phyloP scores from a whole-genome alignment of 1,139 yeast genomes.

The Candida sanyaensis region DNA sequence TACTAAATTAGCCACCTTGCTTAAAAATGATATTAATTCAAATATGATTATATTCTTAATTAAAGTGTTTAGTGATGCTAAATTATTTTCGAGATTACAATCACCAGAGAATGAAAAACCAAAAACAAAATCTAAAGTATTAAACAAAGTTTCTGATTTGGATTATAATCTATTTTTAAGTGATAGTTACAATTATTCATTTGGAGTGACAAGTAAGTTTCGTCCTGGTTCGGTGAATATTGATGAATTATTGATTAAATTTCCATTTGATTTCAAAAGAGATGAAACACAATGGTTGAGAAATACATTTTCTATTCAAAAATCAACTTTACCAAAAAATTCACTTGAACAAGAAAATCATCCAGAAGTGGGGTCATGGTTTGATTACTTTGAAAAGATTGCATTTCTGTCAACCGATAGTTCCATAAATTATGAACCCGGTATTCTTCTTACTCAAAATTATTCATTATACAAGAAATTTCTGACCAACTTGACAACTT shows the following conservation, averaged over 20 bases:
- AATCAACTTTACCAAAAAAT: slow-evolving; percentile 7
- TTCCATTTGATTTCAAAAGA: slow-evolving; percentile 5
- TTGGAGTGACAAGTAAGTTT: slow-evolving; percentile 43
- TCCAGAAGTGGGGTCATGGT: slow-evolving; percentile 25
- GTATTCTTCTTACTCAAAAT: slow-evolving; percentile 26
- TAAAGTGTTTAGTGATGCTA: slow-evolving; percentile 42
- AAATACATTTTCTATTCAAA: slow-evolving; percentile 18
- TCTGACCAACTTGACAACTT: slow-evolving; percentile 42
- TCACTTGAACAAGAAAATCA: slow-evolving; percentile 8
- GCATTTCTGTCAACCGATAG: slow-evolving; percentile 27
- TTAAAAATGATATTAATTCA: slow-evolving; percentile 42
- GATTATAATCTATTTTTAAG: slow-evolving; percentile 25
- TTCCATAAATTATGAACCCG: slow-evolving; percentile 38
- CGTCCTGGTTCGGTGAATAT: slow-evolving; percentile 20
- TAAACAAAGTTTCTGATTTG: slow-evolving; percentile 24
- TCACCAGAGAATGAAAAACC: slow-evolving; percentile 24
- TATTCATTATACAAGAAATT: slow-evolving; percentile 27
- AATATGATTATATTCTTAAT: slow-evolving; percentile 42
- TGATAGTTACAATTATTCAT: slow-evolving; percentile 39
- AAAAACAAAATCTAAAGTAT: slow-evolving; percentile 24
- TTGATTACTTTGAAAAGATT: slow-evolving; percentile 31
- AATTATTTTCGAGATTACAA: slow-evolving; percentile 28
- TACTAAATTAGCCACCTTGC: slow-evolving; percentile 28
- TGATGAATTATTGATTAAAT: slow-evolving; percentile 28
- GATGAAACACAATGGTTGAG: slow-evolving; percentile 11